Evolutionary conservation across 805 yeast species (phyloP).

Genomic region (Candida lessepsii): DNA sequence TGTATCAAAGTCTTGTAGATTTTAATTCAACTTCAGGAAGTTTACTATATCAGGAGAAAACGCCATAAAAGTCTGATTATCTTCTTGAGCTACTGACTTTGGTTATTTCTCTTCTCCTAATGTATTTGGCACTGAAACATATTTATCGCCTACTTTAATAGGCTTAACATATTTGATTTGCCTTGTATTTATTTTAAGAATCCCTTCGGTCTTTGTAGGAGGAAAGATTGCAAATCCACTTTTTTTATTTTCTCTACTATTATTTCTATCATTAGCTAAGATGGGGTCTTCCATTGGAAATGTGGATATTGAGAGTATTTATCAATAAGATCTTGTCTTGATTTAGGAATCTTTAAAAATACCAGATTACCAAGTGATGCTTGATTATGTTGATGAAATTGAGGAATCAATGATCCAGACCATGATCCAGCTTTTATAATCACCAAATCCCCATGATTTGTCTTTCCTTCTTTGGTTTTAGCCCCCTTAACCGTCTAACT

Average conservation of each 20-base stretch:
- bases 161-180: constrained; percentile 11
- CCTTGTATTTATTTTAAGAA: constrained; percentile 8
- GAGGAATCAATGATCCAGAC: constrained; percentile 27
- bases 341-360: constrained; percentile 33
- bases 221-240: constrained; percentile 9
- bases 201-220: constrained; percentile 7
- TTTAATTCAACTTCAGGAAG: constrained; percentile 1
- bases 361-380: constrained; percentile 38
- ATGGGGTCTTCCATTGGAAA: constrained; percentile 26
- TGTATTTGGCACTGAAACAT: constrained; percentile 5
- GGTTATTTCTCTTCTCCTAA: constrained; percentile 6
- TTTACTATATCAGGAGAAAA: constrained; percentile 5
- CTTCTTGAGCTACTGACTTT: constrained; percentile 6
- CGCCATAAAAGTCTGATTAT: constrained; percentile 1
- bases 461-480: constrained; percentile 24
- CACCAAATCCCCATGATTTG: constrained; percentile 22
- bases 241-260: not conserved
- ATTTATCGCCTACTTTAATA: not conserved
- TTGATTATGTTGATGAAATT: constrained; percentile 34
- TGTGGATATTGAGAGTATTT: constrained; percentile 35
- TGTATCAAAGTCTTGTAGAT: constrained; percentile 11
- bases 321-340: constrained; percentile 23
- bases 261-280: constrained; percentile 5
- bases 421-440: constrained; percentile 32
- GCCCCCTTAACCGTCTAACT: constrained; percentile 21